Conservation (phyloP, 2,329 filamentous ascomycete genomes). For the Penicillium thymicola region DNA sequence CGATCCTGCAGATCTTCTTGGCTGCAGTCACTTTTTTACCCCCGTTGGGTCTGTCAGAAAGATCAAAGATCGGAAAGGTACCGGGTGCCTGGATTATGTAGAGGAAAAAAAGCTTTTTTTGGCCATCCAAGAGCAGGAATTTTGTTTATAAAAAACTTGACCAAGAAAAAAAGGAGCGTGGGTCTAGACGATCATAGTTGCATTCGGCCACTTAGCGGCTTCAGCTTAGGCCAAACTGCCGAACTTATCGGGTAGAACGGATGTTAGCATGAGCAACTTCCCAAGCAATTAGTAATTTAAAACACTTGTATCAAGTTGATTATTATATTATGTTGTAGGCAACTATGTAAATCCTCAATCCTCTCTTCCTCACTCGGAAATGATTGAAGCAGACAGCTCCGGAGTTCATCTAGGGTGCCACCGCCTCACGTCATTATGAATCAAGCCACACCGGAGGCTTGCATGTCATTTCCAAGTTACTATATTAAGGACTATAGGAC, state of each 20-base stretch:
- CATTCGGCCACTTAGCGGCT: conserved; percentile 3
- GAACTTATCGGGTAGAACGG: neutral
- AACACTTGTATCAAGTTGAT: neutral
- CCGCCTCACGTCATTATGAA: neutral
- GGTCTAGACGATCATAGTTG: too few species aligned
- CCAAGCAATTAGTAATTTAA: neutral
- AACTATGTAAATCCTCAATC: too few species aligned
- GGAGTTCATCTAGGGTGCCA: neutral
- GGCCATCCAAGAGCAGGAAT: neutral
- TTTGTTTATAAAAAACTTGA: neutral
- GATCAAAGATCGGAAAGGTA: neutral
- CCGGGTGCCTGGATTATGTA: neutral
- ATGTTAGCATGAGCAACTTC: neutral
- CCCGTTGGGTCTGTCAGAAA: neutral
- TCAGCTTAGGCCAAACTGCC: neutral
- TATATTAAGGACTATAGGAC: too few species aligned
- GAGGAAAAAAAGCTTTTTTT: neutral
- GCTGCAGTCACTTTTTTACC: neutral
- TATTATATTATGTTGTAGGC: neutral
- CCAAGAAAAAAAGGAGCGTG: neutral
- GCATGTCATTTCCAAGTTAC: neutral
- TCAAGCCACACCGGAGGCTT: neutral
- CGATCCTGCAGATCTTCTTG: conserved; percentile 5
- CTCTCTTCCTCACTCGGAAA: neutral
- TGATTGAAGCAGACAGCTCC: neutral